Evolutionary conservation across 495 filamentous ascomycete genomes (phyloP).

Genomic region (Bryoglossum gracile): DNA sequence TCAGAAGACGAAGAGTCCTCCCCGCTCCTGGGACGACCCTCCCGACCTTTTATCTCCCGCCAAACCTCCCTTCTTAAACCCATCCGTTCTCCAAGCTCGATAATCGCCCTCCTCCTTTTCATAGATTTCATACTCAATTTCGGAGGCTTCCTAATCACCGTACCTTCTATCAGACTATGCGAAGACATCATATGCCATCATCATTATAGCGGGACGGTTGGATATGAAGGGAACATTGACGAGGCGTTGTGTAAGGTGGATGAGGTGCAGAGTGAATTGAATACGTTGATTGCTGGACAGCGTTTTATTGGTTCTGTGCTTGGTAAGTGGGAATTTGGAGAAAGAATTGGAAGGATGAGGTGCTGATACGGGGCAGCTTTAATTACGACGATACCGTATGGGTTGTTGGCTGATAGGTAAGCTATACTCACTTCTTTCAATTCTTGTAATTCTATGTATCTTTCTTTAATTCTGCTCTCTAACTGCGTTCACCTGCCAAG

Average conservation of each 20-base stretch:
- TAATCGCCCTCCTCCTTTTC: too few relatives aligned
- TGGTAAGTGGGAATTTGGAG: conserved; percentile 9
- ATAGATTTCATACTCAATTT: conserved; percentile 9
- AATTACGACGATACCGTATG: conserved; percentile 29
- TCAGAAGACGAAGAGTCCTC: too few relatives aligned
- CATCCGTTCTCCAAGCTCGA: too few relatives aligned
- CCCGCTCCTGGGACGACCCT: too few relatives aligned
- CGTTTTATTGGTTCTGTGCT: conserved; percentile 14
- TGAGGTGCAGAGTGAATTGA: conserved; percentile 29
- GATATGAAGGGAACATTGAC: conserved; percentile 22
- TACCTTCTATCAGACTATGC: conserved; percentile 28
- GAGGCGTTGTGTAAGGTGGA: conserved; percentile 31
- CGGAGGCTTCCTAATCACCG: conserved; percentile 9
- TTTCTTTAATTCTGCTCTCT: too few relatives aligned
- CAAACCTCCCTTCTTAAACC: too few relatives aligned
- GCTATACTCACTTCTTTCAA: neutral
- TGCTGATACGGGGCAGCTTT: conserved; percentile 27
- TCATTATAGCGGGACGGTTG: conserved; percentile 23
- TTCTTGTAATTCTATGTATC: neutral
- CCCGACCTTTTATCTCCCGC: too few relatives aligned
- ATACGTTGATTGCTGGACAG: conserved; percentile 26
- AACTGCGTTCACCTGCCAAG: too few relatives aligned
- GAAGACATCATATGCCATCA: conserved; percentile 33
- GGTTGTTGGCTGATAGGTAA: conserved; percentile 35
- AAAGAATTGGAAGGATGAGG: conserved; percentile 2